These are phyloP conservation scores for Trametes pubescens DNA, from an alignment of 1,284 basidiomycete genomes.

Conservation along the genomic window DNA sequence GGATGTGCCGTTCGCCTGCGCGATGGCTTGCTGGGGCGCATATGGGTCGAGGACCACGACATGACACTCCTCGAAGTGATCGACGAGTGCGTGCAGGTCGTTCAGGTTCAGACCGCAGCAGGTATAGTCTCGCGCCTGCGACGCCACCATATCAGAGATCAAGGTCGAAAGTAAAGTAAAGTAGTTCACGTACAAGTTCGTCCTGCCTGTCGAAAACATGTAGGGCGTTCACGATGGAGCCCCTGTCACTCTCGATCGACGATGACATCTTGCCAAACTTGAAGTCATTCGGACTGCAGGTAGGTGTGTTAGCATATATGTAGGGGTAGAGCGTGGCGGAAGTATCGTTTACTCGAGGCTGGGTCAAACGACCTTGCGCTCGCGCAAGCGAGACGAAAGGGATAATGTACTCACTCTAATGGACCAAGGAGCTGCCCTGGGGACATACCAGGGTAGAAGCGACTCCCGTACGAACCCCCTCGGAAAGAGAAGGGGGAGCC, in stretches of 20 bases:
- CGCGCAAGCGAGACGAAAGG: not conserved
- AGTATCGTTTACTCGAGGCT: not conserved
- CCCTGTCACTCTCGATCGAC: slow-evolving; percentile 67
- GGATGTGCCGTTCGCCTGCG: slow-evolving; percentile 43
- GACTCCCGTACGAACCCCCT: slow-evolving; percentile 65
- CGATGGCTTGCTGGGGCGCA: slow-evolving; percentile 43
- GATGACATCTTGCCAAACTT: slow-evolving; percentile 62
- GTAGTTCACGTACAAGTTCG: slow-evolving; percentile 61
- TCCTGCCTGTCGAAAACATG: slow-evolving; percentile 73
- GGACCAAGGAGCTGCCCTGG: slow-evolving; percentile 68
- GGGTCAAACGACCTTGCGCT: not conserved
- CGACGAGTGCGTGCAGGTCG: slow-evolving; percentile 85
- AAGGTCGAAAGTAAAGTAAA: slow-evolving; percentile 6
- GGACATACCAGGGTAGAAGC: slow-evolving; percentile 66
- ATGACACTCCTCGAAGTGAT: slow-evolving; percentile 88
- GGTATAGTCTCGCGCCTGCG: slow-evolving; percentile 69
- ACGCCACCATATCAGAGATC: slow-evolving; percentile 52
- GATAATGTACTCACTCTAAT: slow-evolving; percentile 61
- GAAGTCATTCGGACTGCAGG: slow-evolving; percentile 58
- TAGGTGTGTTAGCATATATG: slow-evolving; percentile 13
- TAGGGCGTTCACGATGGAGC: slow-evolving; percentile 70
- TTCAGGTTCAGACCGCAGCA: slow-evolving; percentile 84
- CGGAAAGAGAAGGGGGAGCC: slow-evolving; percentile 78
- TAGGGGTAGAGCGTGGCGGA: not conserved
- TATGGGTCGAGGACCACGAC: slow-evolving; percentile 76